A percentile compares a stretch with the other conserved stretches of the same genome.
phyloP scores from a whole-genome alignment of 495 filamentous ascomycete species.

The Letharia columbiana region DNA sequence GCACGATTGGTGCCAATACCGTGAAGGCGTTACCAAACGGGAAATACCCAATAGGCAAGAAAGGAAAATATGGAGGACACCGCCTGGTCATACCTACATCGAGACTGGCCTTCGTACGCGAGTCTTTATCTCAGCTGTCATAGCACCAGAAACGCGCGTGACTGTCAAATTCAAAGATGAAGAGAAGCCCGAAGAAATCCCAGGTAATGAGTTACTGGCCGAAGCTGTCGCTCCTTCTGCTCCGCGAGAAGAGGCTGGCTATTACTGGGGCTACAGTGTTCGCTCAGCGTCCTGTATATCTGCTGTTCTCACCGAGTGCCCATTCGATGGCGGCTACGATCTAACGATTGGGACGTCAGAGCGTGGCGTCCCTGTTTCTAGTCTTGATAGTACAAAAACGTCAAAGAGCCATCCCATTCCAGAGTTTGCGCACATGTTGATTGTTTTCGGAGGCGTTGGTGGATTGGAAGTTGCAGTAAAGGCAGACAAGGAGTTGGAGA shows the following conservation, averaged over 20 bases:
- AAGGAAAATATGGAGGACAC: slow-evolving; percentile 6
- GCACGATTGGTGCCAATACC: slow-evolving; percentile 59
- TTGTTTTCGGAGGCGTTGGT: slow-evolving; percentile 65
- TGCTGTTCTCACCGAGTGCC: slow-evolving; percentile 55
- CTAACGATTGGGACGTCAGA: slow-evolving; percentile 67
- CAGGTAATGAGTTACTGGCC: slow-evolving; percentile 10
- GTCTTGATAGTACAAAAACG: slow-evolving; percentile 20
- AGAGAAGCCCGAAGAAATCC: slow-evolving; percentile 9
- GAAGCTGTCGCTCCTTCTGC: slow-evolving; percentile 49
- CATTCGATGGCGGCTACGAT: slow-evolving; percentile 57
- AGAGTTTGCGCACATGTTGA: slow-evolving; percentile 55
- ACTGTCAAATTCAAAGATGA: slow-evolving; percentile 51
- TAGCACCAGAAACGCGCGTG: slow-evolving; percentile 53
- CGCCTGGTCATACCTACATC: slow-evolving; percentile 14
- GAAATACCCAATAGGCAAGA: slow-evolving; percentile 14
- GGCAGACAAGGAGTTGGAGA: slow-evolving; percentile 51
- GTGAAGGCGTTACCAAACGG: slow-evolving; percentile 57
- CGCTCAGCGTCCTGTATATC: slow-evolving; percentile 51
- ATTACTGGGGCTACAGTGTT: slow-evolving; percentile 69
- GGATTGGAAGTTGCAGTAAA: slow-evolving; percentile 63
- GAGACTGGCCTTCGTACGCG: slow-evolving; percentile 29
- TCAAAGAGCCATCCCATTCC: slow-evolving; percentile 16
- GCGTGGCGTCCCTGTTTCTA: slow-evolving; percentile 49
- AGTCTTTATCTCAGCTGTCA: slow-evolving; percentile 44
- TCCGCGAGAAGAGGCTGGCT: slow-evolving; percentile 58